A percentile compares a stretch with the other conserved stretches of the same genome.
These are phyloP conservation scores for Stevia rebaudiana DNA, from an alignment of 140 eudicot genomes.

Conservation along the genomic window DNA sequence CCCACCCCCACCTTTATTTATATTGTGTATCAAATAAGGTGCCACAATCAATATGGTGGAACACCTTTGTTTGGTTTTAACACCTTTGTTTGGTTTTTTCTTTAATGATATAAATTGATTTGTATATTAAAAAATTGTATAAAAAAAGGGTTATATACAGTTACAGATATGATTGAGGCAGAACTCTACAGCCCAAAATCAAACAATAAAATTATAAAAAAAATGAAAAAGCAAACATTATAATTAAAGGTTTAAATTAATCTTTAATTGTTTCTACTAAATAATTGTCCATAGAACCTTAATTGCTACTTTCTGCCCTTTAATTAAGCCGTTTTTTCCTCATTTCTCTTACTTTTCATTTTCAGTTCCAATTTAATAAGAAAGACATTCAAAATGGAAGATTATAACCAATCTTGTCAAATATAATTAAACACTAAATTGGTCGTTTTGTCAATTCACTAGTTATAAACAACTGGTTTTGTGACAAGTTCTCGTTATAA, in stretches of 20 bases:
- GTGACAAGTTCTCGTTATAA: no score
- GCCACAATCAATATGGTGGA: conserved; percentile 3
- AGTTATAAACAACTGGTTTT: no score
- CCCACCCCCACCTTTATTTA: not conserved
- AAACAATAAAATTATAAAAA: not conserved
- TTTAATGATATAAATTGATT: no score
- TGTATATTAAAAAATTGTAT: not conserved
- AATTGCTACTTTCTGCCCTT: conserved; percentile 10
- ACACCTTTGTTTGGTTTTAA: not conserved
- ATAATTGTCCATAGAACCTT: not conserved
- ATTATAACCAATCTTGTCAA: no score
- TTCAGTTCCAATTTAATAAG: not conserved
- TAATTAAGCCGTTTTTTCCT: conserved; percentile 37
- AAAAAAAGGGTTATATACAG: not conserved
- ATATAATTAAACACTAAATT: no score
- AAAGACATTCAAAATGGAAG: not conserved
- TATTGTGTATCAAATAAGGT: conserved; percentile 27
- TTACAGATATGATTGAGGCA: not conserved
- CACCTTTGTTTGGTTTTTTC: conserved; percentile 1
- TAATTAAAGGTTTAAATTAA: not conserved
- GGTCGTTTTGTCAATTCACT: no score
- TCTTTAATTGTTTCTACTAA: not conserved
- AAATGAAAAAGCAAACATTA: not conserved
- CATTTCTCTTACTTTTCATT: conserved; percentile 18
- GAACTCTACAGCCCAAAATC: not conserved